phyloP scores from a whole-genome alignment of 2,329 filamentous ascomycete genomes.

The Colletotrichum zoysiae region DNA sequence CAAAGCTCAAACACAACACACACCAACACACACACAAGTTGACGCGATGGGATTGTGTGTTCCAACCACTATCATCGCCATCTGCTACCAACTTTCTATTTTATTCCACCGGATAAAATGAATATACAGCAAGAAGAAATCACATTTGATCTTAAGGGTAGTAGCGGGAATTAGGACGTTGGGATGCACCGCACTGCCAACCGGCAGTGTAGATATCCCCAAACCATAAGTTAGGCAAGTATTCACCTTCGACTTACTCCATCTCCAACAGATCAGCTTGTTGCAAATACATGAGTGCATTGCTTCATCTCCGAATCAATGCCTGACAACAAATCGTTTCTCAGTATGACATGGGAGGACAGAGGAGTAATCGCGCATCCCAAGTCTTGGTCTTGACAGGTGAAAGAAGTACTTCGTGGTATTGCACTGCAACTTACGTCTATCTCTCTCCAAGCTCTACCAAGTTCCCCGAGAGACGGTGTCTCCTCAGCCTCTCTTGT shows the following conservation, averaged over 20 bases:
- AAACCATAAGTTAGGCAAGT: not conserved
- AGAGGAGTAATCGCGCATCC: not conserved
- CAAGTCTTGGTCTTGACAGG: not conserved
- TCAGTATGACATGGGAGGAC: not conserved
- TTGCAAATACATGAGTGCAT: not conserved
- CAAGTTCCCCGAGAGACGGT: not conserved
- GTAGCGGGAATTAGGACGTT: no score
- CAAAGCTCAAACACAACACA: not conserved
- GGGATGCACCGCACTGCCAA: not conserved
- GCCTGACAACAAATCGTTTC: not conserved
- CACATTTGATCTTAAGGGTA: not conserved
- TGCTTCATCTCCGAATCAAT: not conserved
- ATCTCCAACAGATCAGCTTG: not conserved
- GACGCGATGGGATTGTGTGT: not conserved
- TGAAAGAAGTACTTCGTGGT: not conserved
- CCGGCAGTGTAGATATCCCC: not conserved
- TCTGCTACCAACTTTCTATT: not conserved
- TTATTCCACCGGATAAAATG: not conserved
- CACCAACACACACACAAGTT: not conserved
- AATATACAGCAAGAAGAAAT: not conserved
- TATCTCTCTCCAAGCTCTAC: not conserved
- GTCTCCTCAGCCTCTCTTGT: not conserved
- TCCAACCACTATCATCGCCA: not conserved
- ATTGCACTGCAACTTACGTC: not conserved
- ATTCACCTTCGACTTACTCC: not conserved